A percentile compares a stretch with the other conserved stretches of the same genome.
Evolutionary conservation across 352 stramenopile species (phyloP).

Genomic region (Phytophthora fragariaefolia): DNA sequence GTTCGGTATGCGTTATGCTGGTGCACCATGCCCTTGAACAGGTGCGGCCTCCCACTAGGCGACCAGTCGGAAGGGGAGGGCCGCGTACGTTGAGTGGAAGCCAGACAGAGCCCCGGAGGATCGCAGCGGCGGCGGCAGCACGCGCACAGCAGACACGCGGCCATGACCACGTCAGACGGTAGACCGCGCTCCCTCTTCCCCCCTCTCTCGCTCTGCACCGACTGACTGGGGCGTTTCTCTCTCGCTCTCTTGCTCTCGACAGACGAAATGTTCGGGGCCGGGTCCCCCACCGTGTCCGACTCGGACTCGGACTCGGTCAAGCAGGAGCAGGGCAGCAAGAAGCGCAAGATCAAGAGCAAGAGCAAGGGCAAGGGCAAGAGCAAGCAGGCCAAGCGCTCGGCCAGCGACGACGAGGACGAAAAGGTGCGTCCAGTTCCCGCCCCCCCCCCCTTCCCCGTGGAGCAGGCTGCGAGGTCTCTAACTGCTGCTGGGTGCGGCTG

Average conservation of each 20-base stretch:
- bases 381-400: constrained; percentile 71
- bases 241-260: constrained; percentile 4
- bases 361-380: constrained; percentile 43
- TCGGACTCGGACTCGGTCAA: constrained; percentile 79
- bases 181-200: background rate
- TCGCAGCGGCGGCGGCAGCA: background rate
- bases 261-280: constrained; percentile 76
- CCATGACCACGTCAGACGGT: constrained; percentile 38
- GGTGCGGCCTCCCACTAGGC: no score
- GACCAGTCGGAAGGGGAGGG: no score
- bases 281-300: constrained; percentile 85
- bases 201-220: background rate
- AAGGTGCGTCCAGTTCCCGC: constrained; percentile 55
- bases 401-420: constrained; percentile 72
- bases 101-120: no score
- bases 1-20: no score
- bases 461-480: no score
- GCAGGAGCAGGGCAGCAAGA: constrained; percentile 54
- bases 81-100: no score
- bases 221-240: constrained; percentile 10
- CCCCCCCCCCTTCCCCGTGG: no score
- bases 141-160: background rate
- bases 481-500: constrained; percentile 1
- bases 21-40: no score
- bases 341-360: constrained; percentile 65